Conservation (phyloP, 441 rosid species). For the Mallotus repandus region DNA sequence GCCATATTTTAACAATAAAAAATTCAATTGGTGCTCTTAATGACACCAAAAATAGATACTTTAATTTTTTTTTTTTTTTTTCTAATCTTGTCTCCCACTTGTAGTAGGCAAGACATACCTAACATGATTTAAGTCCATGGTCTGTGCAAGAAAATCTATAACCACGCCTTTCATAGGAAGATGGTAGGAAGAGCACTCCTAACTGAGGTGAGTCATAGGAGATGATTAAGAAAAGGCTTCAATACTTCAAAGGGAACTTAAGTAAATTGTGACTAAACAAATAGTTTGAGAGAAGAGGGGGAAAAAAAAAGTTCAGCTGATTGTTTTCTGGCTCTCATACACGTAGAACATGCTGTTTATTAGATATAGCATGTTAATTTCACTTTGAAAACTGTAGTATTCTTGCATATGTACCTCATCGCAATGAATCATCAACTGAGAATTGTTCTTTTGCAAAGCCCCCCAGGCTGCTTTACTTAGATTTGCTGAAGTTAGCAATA, state of each 20-base stretch:
- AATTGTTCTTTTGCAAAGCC: slow-evolving; percentile 85
- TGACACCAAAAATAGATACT: too few relatives aligned
- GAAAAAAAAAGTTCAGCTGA: not conserved
- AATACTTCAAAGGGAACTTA: not conserved
- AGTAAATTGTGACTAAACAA: not conserved
- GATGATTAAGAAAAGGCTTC: not conserved
- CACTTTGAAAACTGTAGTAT: too few relatives aligned
- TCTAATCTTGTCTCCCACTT: too few relatives aligned
- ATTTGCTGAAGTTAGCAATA: slow-evolving; percentile 83
- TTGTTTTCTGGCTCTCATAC: not conserved
- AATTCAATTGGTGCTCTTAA: too few relatives aligned
- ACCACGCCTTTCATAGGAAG: slow-evolving; percentile 27
- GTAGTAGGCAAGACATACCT: too few relatives aligned
- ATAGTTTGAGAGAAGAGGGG: too few relatives aligned
- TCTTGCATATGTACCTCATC: slow-evolving; percentile 57
- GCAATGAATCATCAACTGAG: slow-evolving; percentile 93
- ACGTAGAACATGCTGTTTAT: not conserved
- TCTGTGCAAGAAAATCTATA: slow-evolving; percentile 59
- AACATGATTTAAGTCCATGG: slow-evolving; percentile 22
- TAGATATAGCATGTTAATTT: too few relatives aligned
- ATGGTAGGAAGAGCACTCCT: slow-evolving; percentile 82
- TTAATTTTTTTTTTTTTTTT: too few relatives aligned
- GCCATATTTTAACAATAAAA: too few relatives aligned
- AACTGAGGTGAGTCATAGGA: slow-evolving; percentile 38
- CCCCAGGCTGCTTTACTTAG: slow-evolving; percentile 99